Base-by-base conservation (phyloP, 2,329 filamentous ascomycete genomes). In the Fusarium abutilonis region DNA sequence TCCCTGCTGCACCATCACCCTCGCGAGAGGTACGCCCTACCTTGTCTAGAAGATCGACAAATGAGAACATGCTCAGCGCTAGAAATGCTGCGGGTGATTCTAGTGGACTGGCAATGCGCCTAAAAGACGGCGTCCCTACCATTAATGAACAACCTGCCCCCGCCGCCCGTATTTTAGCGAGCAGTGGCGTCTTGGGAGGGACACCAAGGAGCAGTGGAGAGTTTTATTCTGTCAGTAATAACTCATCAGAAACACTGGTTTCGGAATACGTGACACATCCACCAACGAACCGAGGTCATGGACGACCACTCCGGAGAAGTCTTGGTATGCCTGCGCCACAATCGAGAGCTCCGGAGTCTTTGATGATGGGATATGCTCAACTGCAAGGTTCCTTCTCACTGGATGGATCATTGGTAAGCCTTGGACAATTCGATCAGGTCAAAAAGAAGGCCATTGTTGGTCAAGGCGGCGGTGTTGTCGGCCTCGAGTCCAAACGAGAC, bases 351-450 rank as follows among this genome's bases (percentile, higher is more conserved):
- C 87, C 91, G 1, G 93, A 98, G 73, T 89, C 89, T 1, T 79
- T 99, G 50, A 96, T 99, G 87, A 99, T 99, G 95, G 95, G 93
- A 0, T 99, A 96, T 76, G 94, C 92, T 3, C 95, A 99, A 70
- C 86, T 98, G 3, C 91, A 92, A 75, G 95, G 95, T 4, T 93
- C 91, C 0, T 99, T 99, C 69, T 92, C 88, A 0, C 79, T 99
- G 7, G 95, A 99, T 72, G 93, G 93, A 1, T 97, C 95, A 2
- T 79, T 99, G 19, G 88, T 99, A 57, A 94, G 96, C 69, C 88
- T 96, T 35, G 87, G 87, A 0, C 91, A 91, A 0, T 99, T 99
- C 70, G 95, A 99, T 72, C 92, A 96, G 70, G 93, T 98, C 35
- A 99, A 99, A 75, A 86, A 93, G 56, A 97, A 96, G 77, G 93